phyloP scores from a whole-genome alignment of 2,329 filamentous ascomycete genomes.

The Pseudogymnoascus sp. region DNA sequence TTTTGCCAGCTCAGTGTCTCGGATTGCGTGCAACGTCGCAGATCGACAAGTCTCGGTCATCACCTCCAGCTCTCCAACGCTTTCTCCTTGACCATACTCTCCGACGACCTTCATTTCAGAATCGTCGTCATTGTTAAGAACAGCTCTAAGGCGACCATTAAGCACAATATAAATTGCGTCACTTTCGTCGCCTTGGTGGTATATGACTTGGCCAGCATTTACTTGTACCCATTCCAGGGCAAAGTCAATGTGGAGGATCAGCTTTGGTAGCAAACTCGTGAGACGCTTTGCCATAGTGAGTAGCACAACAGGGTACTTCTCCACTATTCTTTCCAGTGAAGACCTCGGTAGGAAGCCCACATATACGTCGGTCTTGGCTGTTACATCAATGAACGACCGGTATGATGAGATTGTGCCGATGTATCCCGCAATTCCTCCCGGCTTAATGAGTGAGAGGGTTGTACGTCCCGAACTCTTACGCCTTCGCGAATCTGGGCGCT shows the following conservation, averaged over 20 bases:
- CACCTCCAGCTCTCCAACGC: slow-evolving; percentile 92
- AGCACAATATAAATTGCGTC: slow-evolving; percentile 97
- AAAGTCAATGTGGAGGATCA: slow-evolving; percentile 96
- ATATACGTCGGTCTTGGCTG: slow-evolving; percentile 96
- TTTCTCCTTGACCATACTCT: slow-evolving; percentile 95
- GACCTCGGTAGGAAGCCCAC: slow-evolving; percentile 85
- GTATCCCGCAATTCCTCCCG: slow-evolving; percentile 88
- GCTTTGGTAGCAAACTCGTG: slow-evolving; percentile 75
- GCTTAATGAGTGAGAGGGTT: slow-evolving; percentile 85
- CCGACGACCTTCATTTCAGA: slow-evolving; percentile 79
- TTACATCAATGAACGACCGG: slow-evolving; percentile 90
- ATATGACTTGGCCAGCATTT: slow-evolving; percentile 87
- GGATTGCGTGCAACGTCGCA: slow-evolving; percentile 87
- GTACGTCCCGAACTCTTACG: slow-evolving; percentile 45
- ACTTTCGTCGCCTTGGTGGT: slow-evolving; percentile 88
- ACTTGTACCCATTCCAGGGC: slow-evolving; percentile 98
- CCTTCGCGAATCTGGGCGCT: slow-evolving; percentile 36
- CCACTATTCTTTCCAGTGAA: slow-evolving; percentile 83
- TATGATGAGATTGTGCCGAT: slow-evolving; percentile 92
- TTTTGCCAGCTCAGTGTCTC: slow-evolving; percentile 91
- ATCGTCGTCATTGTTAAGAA: slow-evolving; percentile 59
- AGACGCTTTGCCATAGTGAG: slow-evolving; percentile 93
- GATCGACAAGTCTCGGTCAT: slow-evolving; percentile 89
- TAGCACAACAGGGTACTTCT: slow-evolving; percentile 83
- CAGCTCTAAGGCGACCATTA: slow-evolving; percentile 79